Evolutionary conservation across 305 asterid genomes (phyloP).

Genomic region (Fraxinus xanthoxyloides): DNA sequence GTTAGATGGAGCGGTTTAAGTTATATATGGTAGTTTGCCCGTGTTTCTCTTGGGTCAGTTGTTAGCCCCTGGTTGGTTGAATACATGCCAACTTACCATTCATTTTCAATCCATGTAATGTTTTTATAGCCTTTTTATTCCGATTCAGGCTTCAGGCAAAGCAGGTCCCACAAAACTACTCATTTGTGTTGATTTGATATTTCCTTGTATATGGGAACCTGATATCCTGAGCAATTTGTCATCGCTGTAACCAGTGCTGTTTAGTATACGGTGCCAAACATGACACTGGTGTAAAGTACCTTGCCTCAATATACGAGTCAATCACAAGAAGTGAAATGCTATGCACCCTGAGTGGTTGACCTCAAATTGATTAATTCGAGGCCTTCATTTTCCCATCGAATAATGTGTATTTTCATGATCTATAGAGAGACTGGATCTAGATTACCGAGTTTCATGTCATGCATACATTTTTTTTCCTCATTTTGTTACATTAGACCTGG

Average conservation of each 20-base stretch:
- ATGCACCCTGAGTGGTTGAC: not conserved
- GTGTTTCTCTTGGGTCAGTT: not conserved
- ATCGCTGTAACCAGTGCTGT: not conserved
- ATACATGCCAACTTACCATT: not conserved
- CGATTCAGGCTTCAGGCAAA: not conserved
- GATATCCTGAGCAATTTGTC: not conserved
- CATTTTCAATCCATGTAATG: not conserved
- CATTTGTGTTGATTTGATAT: not conserved
- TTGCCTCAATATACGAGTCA: not conserved
- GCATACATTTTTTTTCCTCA: not conserved
- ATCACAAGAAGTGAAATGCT: not conserved
- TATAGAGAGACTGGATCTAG: not conserved
- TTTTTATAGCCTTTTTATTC: not conserved
- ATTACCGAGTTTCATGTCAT: not conserved
- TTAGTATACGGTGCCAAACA: not conserved
- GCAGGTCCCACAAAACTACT: not conserved
- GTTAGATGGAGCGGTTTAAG: not conserved
- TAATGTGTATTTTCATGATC: not conserved
- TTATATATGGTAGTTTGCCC: not conserved
- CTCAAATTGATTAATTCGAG: not conserved
- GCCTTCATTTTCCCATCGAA: not conserved
- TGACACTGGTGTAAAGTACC: not conserved
- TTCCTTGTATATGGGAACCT: not conserved
- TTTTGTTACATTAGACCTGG: not conserved
- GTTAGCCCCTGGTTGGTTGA: not conserved